Base-by-base conservation (phyloP, 2,329 filamentous ascomycete genomes). In the Alternaria solani region DNA sequence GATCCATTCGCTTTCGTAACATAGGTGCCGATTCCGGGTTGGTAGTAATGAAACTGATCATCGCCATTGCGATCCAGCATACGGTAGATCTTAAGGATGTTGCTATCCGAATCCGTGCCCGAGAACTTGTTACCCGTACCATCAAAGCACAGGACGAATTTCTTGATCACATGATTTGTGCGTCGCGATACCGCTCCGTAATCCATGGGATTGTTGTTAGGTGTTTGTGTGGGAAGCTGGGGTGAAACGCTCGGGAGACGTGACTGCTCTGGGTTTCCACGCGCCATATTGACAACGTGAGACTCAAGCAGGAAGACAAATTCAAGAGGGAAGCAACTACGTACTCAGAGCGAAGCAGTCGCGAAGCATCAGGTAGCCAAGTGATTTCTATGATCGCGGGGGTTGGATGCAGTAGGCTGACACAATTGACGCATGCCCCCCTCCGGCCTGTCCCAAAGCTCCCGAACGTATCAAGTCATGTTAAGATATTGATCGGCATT, bases 11-110 rank as follows among this genome's bases (percentile, higher is more conserved):
- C 61, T 39, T 67, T 84, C 0, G 87, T 87, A 1, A 88, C 85
- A 68, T 92, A 93, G 0, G 90, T 92, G 14, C 90, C 90, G 64
- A 93, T 92, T 8, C 90, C 89, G 5, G 72, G 72, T 42, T 75
- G 73, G 46, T 74, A 78, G 51, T 78, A 79, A 67, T 79, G 75
- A 57, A 78, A 81, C 55, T 91, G 88, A 57, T 88, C 84, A 23
- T 81, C 81, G 0, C 87, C 85, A 7, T 85, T 86, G 5, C 89
- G 84, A 66, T 91, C 88, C 1, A 91, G 79, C 83, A 90, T 90
- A 38, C 88, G 84, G 65, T 89, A 91, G 11, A 91, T 89, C 70
- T 91, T 91, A 61, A 91, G 78, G 67, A 91, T 80, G 53, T 81
- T 81, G 39, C 77, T 78, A 62, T 81, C 79, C 7, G 76, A 68